Conservation (phyloP, 1,139 yeast genomes). For the Scheffersomyces illinoinensis region DNA sequence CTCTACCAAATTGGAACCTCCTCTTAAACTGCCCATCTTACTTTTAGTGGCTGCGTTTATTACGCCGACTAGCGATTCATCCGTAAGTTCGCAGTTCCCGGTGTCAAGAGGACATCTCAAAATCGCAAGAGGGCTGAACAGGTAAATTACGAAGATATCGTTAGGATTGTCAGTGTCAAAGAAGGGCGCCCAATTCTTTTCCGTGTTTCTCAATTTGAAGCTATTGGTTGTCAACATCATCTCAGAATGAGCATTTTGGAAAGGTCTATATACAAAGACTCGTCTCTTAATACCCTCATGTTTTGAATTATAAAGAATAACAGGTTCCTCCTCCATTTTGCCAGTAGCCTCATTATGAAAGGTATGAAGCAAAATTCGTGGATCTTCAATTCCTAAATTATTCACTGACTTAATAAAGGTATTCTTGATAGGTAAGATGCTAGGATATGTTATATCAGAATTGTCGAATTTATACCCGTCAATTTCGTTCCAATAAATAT, state of each 20-base stretch:
- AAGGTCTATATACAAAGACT: conserved; percentile 13
- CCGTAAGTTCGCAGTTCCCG: conserved; percentile 14
- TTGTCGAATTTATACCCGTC: conserved; percentile 5
- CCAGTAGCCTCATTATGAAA: conserved; percentile 6
- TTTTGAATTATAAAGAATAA: conserved; percentile 11
- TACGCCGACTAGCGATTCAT: conserved; percentile 2
- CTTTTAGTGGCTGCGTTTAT: conserved; percentile 9
- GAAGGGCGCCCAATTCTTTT: conserved; percentile 17
- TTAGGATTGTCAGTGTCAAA: conserved; percentile 6
- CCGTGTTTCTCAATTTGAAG: conserved; percentile 10
- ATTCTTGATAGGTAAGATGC: conserved; percentile 8
- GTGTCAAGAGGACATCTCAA: conserved; percentile 14
- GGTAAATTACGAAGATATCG: conserved; percentile 17
- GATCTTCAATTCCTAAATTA: conserved; percentile 14
- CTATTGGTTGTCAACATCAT: not conserved
- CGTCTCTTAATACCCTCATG: conserved; percentile 10
- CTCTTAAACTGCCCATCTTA: conserved; percentile 17
- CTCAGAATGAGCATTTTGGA: conserved; percentile 2
- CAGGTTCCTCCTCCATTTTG: conserved; percentile 13
- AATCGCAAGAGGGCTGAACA: conserved; percentile 18
- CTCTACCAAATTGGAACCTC: conserved; percentile 14
- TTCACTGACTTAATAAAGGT: conserved; percentile 8
- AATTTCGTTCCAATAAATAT: conserved; percentile 16
- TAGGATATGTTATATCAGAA: conserved; percentile 5
- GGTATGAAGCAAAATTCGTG: conserved; percentile 10